Evolutionary conservation across 2,329 filamentous ascomycete genomes (phyloP).

Genomic region (Gyromitra esculenta): DNA sequence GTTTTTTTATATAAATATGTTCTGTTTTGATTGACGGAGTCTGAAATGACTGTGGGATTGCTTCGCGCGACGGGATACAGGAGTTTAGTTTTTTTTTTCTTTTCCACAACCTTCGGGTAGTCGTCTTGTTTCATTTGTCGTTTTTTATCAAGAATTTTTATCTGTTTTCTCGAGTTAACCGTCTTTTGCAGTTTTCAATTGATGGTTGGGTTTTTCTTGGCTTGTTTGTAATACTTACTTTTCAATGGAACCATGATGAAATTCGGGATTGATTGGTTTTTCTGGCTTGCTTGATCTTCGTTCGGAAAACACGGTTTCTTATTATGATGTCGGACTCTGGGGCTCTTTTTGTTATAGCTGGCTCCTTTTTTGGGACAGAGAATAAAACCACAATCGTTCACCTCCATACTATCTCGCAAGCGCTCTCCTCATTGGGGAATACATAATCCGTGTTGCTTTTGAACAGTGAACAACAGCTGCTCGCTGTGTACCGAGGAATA

Average conservation of each 20-base stretch:
- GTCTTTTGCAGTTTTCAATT: conserved; percentile 5
- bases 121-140: conserved; percentile 31
- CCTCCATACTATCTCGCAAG: conserved; percentile 35
- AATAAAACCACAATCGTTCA: conserved; percentile 34
- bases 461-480: conserved; percentile 26
- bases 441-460: conserved; percentile 31
- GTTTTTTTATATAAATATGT: conserved; percentile 43
- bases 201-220: conserved; percentile 26
- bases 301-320: conserved; percentile 11
- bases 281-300: conserved; percentile 28
- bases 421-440: conserved; percentile 35
- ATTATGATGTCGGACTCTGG: conserved; percentile 26
- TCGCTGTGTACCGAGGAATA: conserved; percentile 1
- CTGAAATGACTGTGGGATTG: conserved; percentile 46
- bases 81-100: conserved; percentile 49
- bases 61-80: conserved; percentile 50
- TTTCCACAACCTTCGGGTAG: conserved; percentile 17
- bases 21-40: conserved; percentile 37
- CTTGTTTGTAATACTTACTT: conserved; percentile 35
- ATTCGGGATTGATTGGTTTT: conserved; percentile 16
- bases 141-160: conserved; percentile 19
- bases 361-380: conserved; percentile 24
- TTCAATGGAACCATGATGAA: conserved; percentile 15
- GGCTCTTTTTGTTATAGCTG: conserved; percentile 34
- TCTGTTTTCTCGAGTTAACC: conserved; percentile 21